A percentile compares a stretch with the other conserved stretches of the same genome.
phyloP scores from a whole-genome alignment of 176 grass and related monocot species.

The Bothriochloa decipiens region DNA sequence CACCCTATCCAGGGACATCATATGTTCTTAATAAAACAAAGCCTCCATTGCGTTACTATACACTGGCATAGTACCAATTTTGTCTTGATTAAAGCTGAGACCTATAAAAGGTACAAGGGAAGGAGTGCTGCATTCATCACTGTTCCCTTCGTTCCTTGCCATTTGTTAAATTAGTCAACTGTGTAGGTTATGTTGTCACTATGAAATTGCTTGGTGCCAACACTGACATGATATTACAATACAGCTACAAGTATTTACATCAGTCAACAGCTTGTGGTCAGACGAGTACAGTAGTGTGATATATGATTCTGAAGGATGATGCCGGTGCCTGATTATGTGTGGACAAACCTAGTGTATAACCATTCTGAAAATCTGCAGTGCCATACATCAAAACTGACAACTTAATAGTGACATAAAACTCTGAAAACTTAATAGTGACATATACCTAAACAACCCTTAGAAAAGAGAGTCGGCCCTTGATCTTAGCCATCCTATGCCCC shows the following conservation, averaged over 20 bases:
- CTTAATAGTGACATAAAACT: not conserved
- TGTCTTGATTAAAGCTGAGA: not conserved
- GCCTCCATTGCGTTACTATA: not conserved
- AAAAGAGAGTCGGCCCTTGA: not conserved
- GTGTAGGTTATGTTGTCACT: not conserved
- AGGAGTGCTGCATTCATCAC: not conserved
- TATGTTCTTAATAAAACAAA: not conserved
- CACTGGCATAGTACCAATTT: not conserved
- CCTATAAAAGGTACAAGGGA: not conserved
- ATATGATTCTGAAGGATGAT: not conserved
- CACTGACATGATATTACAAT: not conserved
- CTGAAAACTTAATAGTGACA: no score
- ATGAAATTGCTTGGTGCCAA: not conserved
- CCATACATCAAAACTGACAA: not conserved
- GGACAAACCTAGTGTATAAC: not conserved
- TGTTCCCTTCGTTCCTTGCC: not conserved
- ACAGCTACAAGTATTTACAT: not conserved
- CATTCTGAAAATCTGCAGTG: not conserved
- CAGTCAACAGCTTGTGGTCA: slow-evolving; percentile 15
- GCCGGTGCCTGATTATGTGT: not conserved
- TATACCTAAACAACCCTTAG: not conserved
- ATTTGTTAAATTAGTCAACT: slow-evolving; percentile 2
- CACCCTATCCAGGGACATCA: not conserved
- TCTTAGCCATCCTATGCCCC: not conserved
- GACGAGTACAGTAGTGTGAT: not conserved